These are phyloP conservation scores for Aspergillus panamensis DNA, from an alignment of 495 filamentous ascomycete genomes.

Conservation along the genomic window DNA sequence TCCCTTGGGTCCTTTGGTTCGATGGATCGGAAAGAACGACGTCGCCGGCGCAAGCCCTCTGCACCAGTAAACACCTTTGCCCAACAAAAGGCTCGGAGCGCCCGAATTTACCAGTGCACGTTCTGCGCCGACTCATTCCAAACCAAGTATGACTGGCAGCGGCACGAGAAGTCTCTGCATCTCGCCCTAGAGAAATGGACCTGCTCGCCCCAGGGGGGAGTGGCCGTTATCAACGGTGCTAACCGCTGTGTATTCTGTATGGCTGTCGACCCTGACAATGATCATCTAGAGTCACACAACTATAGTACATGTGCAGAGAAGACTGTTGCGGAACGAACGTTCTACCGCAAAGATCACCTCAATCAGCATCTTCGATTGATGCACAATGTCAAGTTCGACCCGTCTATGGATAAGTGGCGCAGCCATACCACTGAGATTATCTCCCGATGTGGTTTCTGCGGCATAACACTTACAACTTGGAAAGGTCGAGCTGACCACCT, in stretches of 20 bases:
- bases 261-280: slow-evolving; percentile 58
- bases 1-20: slow-evolving; percentile 66
- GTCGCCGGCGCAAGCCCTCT: slow-evolving; percentile 61
- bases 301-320: slow-evolving; percentile 72
- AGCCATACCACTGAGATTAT: slow-evolving; percentile 64
- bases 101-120: slow-evolving; percentile 75
- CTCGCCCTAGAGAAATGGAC: slow-evolving; percentile 82
- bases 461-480: slow-evolving; percentile 64
- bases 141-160: slow-evolving; percentile 88
- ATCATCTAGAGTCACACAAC: slow-evolving; percentile 74
- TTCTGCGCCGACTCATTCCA: slow-evolving; percentile 87
- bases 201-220: slow-evolving; percentile 61
- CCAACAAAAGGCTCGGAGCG: slow-evolving; percentile 39
- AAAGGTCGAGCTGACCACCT: slow-evolving; percentile 67
- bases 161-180: slow-evolving; percentile 85
- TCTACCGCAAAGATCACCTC: slow-evolving; percentile 86
- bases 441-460: slow-evolving; percentile 73
- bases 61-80: slow-evolving; percentile 42
- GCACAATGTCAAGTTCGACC: slow-evolving; percentile 67
- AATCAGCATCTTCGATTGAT: slow-evolving; percentile 80
- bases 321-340: slow-evolving; percentile 67
- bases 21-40: slow-evolving; percentile 63
- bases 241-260: slow-evolving; percentile 71
- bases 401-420: slow-evolving; percentile 76
- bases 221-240: slow-evolving; percentile 37